Conservation (phyloP, 495 filamentous ascomycete species). For the Monascus purpureus region DNA sequence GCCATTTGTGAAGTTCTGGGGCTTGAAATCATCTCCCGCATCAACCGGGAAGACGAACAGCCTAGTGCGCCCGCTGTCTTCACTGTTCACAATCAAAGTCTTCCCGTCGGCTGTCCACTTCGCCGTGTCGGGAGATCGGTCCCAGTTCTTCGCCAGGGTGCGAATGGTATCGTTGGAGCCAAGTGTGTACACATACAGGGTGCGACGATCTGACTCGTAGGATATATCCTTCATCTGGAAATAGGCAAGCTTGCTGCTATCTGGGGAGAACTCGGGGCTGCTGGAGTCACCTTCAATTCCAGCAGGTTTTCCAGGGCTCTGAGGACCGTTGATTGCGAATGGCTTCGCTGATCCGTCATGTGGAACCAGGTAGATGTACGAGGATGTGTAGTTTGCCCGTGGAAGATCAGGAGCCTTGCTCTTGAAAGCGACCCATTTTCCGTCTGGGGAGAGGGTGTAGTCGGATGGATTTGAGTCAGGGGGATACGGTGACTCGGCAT, state of each 20-base stretch:
- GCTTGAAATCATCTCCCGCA: constrained; percentile 16
- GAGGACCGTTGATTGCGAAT: constrained; percentile 21
- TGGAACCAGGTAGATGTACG: constrained; percentile 25
- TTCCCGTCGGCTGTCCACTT: constrained; percentile 23
- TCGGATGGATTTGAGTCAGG: constrained; percentile 26
- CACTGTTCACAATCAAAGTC: constrained; percentile 15
- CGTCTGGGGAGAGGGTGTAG: constrained; percentile 29
- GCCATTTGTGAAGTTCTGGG: constrained; percentile 17
- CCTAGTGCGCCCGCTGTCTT: constrained; percentile 15
- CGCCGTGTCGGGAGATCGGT: constrained; percentile 19
- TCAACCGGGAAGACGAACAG: constrained; percentile 21
- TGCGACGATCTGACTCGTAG: constrained; percentile 22
- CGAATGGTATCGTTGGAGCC: constrained; percentile 15
- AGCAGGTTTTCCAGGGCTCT: constrained; percentile 11
- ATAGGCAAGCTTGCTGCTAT: constrained; percentile 22
- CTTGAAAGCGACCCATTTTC: constrained; percentile 27
- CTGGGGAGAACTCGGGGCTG: constrained; percentile 23
- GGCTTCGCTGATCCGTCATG: constrained; percentile 20
- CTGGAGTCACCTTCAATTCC: constrained; percentile 21
- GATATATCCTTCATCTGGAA: constrained; percentile 27
- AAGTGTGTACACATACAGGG: constrained; percentile 22
- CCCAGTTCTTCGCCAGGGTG: constrained; percentile 23
- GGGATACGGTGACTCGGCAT: constrained; percentile 30
- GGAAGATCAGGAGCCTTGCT: constrained; percentile 29
- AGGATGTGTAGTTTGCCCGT: constrained; percentile 21